phyloP scores from a whole-genome alignment of 768 basidiomycete genomes.

The Pholiota molesta region DNA sequence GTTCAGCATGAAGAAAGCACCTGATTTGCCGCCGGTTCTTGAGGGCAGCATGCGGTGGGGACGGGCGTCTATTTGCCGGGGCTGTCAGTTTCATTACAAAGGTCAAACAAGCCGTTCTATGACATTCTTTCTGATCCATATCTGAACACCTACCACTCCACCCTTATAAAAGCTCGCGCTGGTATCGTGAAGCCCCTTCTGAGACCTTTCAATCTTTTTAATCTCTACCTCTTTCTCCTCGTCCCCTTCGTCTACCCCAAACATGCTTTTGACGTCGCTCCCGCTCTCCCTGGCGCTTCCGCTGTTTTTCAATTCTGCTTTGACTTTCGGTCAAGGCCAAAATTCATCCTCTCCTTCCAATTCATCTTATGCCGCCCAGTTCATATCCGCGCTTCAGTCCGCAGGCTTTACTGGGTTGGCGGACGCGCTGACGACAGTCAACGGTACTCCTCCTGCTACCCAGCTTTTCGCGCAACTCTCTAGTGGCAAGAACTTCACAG shows the following conservation, averaged over 20 bases:
- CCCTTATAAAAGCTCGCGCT: not conserved
- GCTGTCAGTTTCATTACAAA: constrained; percentile 1
- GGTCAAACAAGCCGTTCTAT: constrained; percentile 9
- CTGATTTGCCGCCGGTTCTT: not conserved
- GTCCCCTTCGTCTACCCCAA: not conserved
- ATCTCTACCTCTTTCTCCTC: not conserved
- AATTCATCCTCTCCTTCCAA: not conserved
- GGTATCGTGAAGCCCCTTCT: not conserved
- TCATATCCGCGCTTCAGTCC: constrained; percentile 40
- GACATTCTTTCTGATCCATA: constrained; percentile 5
- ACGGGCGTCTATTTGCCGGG: not conserved
- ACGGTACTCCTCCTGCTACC: constrained; percentile 44
- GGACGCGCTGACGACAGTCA: constrained; percentile 40
- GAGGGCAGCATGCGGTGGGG: not conserved
- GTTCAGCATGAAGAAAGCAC: too few relatives aligned
- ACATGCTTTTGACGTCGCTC: not conserved
- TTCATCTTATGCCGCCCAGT: constrained; percentile 9
- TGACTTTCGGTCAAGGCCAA: not conserved
- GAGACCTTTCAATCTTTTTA: not conserved
- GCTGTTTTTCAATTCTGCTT: not conserved
- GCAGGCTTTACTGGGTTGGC: constrained; percentile 47
- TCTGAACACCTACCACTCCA: not conserved
- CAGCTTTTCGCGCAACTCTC: constrained; percentile 45
- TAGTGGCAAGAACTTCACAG: constrained; percentile 42
- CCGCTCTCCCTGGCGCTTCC: not conserved